A percentile compares a stretch with the other conserved stretches of the same genome.
Conservation (phyloP, 2,329 filamentous ascomycete genomes). For the Fusarium torulosum region DNA sequence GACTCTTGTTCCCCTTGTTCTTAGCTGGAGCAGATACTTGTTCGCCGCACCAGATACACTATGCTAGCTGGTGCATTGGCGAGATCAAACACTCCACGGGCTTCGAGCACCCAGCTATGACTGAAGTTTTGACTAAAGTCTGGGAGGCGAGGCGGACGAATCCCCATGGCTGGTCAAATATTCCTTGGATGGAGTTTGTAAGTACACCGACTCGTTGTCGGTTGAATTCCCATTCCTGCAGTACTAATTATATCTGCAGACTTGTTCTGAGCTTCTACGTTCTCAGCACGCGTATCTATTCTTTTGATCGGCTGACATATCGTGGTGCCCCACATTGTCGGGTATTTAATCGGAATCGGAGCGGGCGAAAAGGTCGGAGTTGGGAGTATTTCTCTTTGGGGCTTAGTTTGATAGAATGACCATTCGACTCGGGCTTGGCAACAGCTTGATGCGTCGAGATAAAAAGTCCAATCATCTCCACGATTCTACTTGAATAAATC, state of each 20-base stretch:
- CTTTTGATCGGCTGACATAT: constrained; percentile 18
- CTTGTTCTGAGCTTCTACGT: constrained; percentile 31
- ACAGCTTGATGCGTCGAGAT: neutral
- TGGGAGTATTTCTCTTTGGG: constrained; percentile 26
- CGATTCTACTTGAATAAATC: fast-evolving
- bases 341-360: constrained; percentile 10
- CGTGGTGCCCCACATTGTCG: neutral
- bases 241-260: constrained; percentile 8
- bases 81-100: constrained; percentile 46
- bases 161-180: constrained; percentile 31
- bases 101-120: constrained; percentile 46
- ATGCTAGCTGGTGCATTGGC: constrained; percentile 41
- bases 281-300: constrained; percentile 41
- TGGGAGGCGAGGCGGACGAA: constrained; percentile 42
- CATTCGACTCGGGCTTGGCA: neutral
- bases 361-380: constrained; percentile 2
- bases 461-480: neutral
- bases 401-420: neutral
- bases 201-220: neutral
- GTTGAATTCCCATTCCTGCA: neutral
- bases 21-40: constrained; percentile 45
- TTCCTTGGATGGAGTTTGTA: constrained; percentile 51
- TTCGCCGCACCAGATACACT: constrained; percentile 45
- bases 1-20: constrained; percentile 48
- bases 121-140: constrained; percentile 43